Conservation (phyloP, 192 early-diverging fungal species). For the Entomortierella lignicola region DNA sequence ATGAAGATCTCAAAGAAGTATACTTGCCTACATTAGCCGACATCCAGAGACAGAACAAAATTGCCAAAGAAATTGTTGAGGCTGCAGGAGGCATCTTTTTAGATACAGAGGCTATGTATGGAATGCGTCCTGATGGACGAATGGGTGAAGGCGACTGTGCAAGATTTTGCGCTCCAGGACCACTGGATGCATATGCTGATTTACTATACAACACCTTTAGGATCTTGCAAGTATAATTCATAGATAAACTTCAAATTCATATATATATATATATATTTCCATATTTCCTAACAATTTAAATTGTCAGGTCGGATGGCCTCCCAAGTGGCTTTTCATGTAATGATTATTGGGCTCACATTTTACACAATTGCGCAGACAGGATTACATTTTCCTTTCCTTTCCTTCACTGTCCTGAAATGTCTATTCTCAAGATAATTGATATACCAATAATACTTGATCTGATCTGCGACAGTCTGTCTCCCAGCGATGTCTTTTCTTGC, state of each 20-base stretch:
- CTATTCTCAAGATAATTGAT: too few species aligned
- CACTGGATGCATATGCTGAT: slow-evolving; percentile 61
- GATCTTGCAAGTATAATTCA: slow-evolving; percentile 21
- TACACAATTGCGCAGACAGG: too few species aligned
- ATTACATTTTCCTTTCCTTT: too few species aligned
- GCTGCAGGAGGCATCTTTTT: slow-evolving; percentile 65
- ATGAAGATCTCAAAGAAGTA: slow-evolving; percentile 40
- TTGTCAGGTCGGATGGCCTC: too few species aligned
- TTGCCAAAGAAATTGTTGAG: slow-evolving; percentile 63
- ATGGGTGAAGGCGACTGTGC: slow-evolving; percentile 66
- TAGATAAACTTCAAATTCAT: not conserved
- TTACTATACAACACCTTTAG: slow-evolving; percentile 49
- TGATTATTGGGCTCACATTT: too few species aligned
- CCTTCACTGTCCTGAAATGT: too few species aligned
- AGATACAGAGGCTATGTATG: slow-evolving; percentile 59
- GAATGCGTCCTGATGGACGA: slow-evolving; percentile 62
- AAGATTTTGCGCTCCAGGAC: slow-evolving; percentile 69
- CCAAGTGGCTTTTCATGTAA: too few species aligned
- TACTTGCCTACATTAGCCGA: slow-evolving; percentile 49
- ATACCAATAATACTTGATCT: too few species aligned
- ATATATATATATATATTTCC: not conserved
- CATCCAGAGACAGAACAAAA: slow-evolving; percentile 59
- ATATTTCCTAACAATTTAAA: too few species aligned
- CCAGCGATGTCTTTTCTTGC: too few species aligned
- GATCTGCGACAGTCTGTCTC: too few species aligned